Base-by-base conservation (phyloP, 768 basidiomycete genomes). In the Strobilomyces confusus region DNA sequence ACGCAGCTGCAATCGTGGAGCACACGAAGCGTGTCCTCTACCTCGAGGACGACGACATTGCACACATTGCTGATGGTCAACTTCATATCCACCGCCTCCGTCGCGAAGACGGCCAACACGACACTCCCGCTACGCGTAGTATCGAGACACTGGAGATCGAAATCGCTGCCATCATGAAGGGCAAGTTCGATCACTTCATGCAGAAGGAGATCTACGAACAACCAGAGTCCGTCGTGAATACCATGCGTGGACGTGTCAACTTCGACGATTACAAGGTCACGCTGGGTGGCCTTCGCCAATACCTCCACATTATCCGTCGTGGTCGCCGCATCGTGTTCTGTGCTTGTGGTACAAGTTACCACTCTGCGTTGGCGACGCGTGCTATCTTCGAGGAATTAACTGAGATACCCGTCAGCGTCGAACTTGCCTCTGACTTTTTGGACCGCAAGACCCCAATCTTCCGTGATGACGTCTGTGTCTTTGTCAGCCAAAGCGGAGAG, bases 101-200 rank as follows among this genome's bases (percentile, higher is more conserved):
- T 60, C 86, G 92, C 68, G 84, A 89, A 60, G 92, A 92, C 58
- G 76, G 80, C 36, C 81, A 81, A 59, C 70, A 77, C 44, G 83
- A 84, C 30, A 67, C 90, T 23, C 65, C 63, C 30, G 63, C 69
- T 8, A 95, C 93, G 32, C 90, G 97, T 60, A 92, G 83, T 59
- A 98, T 99, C 72, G 97, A 98, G 77, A 97, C 94, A 6, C 84
- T 99, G 62, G 97, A 98, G 74, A 85, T 99, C 59, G 97, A 99
- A 73, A 83, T 99, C 43, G 95, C 95, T n/a, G 97, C 95, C 61
- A 98, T 99, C 76, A 98, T 98, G 97, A 99, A 99, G 81, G 97
- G 97, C 68, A 92, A 94, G 73, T 99, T 98, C 70, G 92, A 92
- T 68, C 95, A 95, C 69, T 99, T 99, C 77, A 99, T 99, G 97